A percentile compares a stretch with the other conserved stretches of the same genome.
These are phyloP conservation scores for Trichothecium roseum DNA, from an alignment of 2,329 filamentous ascomycete species.

Conservation along the genomic window DNA sequence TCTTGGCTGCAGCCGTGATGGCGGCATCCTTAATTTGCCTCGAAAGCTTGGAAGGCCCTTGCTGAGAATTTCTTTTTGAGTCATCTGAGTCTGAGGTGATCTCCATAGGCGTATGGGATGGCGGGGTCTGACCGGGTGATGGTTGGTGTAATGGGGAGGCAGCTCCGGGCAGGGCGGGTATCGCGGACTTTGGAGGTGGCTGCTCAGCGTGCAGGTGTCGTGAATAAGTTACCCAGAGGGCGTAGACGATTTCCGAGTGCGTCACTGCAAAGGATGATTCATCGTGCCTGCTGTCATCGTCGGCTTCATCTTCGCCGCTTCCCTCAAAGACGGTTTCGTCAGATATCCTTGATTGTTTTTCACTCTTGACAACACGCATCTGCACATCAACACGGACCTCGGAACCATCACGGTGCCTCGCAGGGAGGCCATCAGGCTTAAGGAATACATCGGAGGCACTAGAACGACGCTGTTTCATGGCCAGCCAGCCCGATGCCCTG, in stretches of 20 bases:
- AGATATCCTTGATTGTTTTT: conserved; percentile 51
- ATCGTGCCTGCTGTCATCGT: conserved; percentile 23
- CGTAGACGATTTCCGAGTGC: conserved; percentile 75
- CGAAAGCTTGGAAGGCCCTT: conserved; percentile 36
- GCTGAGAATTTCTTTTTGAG: conserved; percentile 28
- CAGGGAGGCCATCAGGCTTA: conserved; percentile 72
- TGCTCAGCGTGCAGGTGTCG: conserved; percentile 75
- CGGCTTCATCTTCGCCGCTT: conserved; percentile 39
- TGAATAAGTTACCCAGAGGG: conserved; percentile 95
- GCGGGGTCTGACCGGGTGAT: conserved; percentile 60
- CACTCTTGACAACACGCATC: conserved; percentile 90
- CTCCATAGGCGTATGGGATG: conserved; percentile 44
- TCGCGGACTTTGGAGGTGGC: conserved; percentile 42
- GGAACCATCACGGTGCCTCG: conserved; percentile 80
- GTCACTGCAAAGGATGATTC: conserved; percentile 35
- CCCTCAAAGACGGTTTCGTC: conserved; percentile 56
- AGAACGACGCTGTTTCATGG: conserved; percentile 70
- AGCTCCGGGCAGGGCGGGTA: conserved; percentile 2
- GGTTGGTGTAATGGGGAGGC: conserved; percentile 64
- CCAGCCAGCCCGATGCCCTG: conserved; percentile 73
- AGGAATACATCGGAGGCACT: conserved; percentile 74
- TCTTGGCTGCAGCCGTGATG: conserved; percentile 40
- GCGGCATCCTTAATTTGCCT: conserved; percentile 48
- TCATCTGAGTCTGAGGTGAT: conserved; percentile 43
- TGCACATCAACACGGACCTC: conserved; percentile 93